Conservation (phyloP, 768 basidiomycete species). For the Aureoboletus auriporus region DNA sequence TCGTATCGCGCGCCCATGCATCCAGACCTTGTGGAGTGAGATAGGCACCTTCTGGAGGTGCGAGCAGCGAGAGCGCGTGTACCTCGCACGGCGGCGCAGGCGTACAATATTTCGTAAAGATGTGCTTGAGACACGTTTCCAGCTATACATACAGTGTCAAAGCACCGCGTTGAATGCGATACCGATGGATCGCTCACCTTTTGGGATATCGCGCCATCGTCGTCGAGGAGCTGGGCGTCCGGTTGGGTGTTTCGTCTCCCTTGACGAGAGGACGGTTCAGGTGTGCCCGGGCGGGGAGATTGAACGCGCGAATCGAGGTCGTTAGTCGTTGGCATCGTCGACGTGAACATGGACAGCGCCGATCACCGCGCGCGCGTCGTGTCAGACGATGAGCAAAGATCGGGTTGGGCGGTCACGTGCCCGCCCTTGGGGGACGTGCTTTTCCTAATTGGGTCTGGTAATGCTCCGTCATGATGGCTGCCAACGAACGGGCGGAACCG, state of each 20-base stretch:
- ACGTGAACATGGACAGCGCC: constrained; percentile 11
- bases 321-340: constrained; percentile 7
- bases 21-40: constrained; percentile 61
- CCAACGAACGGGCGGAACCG: constrained; percentile 50
- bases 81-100: constrained; percentile 33
- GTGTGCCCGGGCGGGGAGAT: constrained; percentile 55
- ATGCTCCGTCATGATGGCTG: constrained; percentile 30
- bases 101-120: constrained; percentile 75
- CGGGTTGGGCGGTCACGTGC: constrained; percentile 20
- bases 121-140: constrained; percentile 66
- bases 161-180: background rate
- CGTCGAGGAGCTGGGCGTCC: constrained; percentile 59
- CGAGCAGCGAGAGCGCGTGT: constrained; percentile 32
- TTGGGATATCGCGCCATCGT: constrained; percentile 63
- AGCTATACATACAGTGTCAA: constrained; percentile 37
- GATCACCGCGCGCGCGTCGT: constrained; percentile 24
- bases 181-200: constrained; percentile 39
- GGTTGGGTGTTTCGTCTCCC: constrained; percentile 50
- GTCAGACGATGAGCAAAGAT: constrained; percentile 16
- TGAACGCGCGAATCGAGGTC: constrained; percentile 28
- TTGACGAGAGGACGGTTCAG: constrained; percentile 58
- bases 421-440: background rate
- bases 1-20: constrained; percentile 75
- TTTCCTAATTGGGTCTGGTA: constrained; percentile 11
- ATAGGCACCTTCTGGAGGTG: constrained; percentile 51